Evolutionary conservation across 768 basidiomycete genomes (phyloP).

Genomic region (Boletus insuetus): DNA sequence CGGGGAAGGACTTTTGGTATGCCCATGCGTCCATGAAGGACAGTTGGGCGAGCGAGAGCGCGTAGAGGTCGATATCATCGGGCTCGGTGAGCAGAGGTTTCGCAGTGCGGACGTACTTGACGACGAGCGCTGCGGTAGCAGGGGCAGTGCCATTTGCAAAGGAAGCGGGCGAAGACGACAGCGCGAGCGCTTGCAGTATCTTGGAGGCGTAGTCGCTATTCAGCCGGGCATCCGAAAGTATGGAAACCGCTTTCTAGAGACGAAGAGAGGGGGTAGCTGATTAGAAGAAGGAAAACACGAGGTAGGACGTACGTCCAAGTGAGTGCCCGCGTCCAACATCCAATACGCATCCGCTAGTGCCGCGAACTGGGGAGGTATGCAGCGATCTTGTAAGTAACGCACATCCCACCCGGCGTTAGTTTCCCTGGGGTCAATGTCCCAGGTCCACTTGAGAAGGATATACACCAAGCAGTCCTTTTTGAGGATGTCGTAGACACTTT

Average conservation of each 20-base stretch:
- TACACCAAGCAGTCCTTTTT: constrained; percentile 82
- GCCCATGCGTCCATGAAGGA: constrained; percentile 73
- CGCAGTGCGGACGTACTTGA: constrained; percentile 72
- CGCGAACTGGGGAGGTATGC: constrained; percentile 74
- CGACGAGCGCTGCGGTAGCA: constrained; percentile 43
- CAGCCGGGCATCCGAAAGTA: constrained; percentile 71
- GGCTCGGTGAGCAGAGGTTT: constrained; percentile 70
- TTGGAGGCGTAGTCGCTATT: constrained; percentile 78
- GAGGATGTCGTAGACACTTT: constrained; percentile 64
- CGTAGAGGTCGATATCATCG: constrained; percentile 67
- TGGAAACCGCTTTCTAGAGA: constrained; percentile 61
- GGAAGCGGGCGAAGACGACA: constrained; percentile 42
- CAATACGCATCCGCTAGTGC: constrained; percentile 83
- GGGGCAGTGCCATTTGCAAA: constrained; percentile 12
- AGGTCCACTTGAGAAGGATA: constrained; percentile 77
- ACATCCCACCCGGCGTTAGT: constrained; percentile 24
- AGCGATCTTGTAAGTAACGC: constrained; percentile 48
- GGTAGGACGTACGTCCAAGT: constrained; percentile 52
- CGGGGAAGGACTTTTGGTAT: constrained; percentile 68
- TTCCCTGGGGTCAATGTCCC: constrained; percentile 64
- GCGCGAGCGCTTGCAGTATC: constrained; percentile 57
- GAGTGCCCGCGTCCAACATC: constrained; percentile 70
- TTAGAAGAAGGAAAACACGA: background rate
- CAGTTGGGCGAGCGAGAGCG: constrained; percentile 61
- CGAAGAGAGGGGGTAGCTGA: background rate